Conservation (phyloP, 768 basidiomycete species). For the Leccinum subgranulosum region DNA sequence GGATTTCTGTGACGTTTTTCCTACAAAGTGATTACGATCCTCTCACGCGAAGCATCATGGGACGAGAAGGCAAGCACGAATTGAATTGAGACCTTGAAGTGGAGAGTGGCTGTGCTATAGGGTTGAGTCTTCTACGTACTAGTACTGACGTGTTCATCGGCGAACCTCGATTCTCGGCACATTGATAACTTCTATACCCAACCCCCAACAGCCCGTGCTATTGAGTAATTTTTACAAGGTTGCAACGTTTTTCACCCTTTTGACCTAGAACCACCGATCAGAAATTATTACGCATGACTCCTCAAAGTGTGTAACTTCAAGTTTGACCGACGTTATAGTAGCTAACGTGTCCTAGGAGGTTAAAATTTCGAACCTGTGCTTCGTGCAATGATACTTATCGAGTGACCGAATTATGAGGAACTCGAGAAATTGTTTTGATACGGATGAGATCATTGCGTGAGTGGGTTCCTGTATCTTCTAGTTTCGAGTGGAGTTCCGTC, state of each 20-base stretch:
- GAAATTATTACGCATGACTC: not conserved
- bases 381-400: not conserved
- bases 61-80: not conserved
- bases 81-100: not conserved
- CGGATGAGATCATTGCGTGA: not conserved
- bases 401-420: not conserved
- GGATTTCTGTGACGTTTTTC: not conserved
- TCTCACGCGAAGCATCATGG: constrained; percentile 1
- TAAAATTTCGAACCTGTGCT: not conserved
- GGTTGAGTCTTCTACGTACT: not conserved
- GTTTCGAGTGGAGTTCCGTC: not conserved
- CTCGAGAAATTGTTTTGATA: not conserved
- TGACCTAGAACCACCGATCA: not conserved
- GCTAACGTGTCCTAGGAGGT: not conserved
- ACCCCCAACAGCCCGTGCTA: not conserved
- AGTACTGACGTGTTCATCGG: not conserved
- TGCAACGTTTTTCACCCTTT: not conserved
- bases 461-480: not conserved
- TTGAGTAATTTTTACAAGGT: not conserved
- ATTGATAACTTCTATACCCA: not conserved
- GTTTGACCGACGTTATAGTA: too few species aligned
- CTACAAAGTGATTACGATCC: not conserved
- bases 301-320: too few species aligned
- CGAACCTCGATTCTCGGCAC: not conserved
- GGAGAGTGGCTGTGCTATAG: constrained; percentile 1